phyloP scores from a whole-genome alignment of 2,329 filamentous ascomycete species.

The Orbilia oligospora region DNA sequence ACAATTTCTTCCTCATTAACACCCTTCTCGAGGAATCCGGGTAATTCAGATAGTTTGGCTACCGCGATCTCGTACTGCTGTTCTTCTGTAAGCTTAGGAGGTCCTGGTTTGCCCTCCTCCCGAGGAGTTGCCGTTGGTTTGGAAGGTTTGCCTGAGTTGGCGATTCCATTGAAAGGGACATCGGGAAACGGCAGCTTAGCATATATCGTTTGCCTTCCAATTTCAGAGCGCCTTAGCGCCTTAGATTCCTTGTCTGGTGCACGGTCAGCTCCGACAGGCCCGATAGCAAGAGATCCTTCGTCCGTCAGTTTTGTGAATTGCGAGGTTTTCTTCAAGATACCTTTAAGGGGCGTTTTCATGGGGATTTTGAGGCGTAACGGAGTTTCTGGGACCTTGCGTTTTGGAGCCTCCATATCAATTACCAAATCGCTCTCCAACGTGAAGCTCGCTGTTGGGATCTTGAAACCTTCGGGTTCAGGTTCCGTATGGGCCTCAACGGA shows the following conservation, averaged over 20 bases:
- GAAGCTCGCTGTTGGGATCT: slow-evolving; percentile 15
- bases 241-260: not conserved
- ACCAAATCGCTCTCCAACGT: not conserved
- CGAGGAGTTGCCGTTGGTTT: not conserved
- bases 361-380: not conserved
- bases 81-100: not conserved
- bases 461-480: not conserved
- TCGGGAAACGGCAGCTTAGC: not conserved
- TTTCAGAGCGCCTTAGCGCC: not conserved
- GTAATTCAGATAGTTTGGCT: not conserved
- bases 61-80: not conserved
- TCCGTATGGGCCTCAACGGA: not conserved
- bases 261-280: not conserved
- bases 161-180: not conserved
- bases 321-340: slow-evolving; percentile 8
- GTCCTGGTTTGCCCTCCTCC: not conserved
- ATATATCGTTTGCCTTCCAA: not conserved
- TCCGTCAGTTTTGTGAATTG: not conserved
- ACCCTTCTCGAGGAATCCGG: not conserved
- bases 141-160: not conserved
- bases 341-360: not conserved
- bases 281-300: not conserved
- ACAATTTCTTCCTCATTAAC: not conserved
- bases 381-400: not conserved
- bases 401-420: not conserved